phyloP scores from a whole-genome alignment of 2,329 filamentous ascomycete species.

The Cordyceps fumosorosea region DNA sequence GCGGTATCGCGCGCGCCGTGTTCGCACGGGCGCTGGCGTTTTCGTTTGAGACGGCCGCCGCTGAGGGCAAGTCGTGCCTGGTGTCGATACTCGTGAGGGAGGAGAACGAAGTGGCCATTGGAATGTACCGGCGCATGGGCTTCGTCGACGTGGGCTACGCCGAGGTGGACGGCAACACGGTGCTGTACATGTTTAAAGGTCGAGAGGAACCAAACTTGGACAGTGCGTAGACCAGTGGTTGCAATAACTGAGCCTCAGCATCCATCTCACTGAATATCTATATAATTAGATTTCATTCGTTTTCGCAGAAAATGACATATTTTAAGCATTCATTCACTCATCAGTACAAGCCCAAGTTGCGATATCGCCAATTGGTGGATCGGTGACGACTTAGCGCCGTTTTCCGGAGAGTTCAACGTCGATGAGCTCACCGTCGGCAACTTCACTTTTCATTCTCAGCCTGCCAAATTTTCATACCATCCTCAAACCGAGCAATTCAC shows the following conservation, averaged over 20 bases:
- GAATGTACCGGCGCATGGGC: slow-evolving; percentile 4
- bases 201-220: not conserved
- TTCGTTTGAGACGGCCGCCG: not conserved
- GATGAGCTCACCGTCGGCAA: not conserved
- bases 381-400: not conserved
- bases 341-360: not conserved
- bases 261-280: not conserved
- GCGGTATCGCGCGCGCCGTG: not conserved
- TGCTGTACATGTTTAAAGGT: slow-evolving; percentile 1
- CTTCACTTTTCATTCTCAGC: not conserved
- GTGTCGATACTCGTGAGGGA: not conserved
- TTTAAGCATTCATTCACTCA: too few relatives aligned
- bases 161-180: slow-evolving; percentile 11
- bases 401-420: not conserved
- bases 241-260: not conserved
- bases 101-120: not conserved
- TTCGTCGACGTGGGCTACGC: not conserved
- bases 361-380: not conserved
- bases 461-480: not conserved
- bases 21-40: not conserved
- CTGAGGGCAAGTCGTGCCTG: slow-evolving; percentile 1
- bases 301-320: too few relatives aligned
- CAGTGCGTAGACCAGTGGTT: not conserved
- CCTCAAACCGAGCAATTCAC: not conserved
- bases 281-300: too few relatives aligned